Percentiles rank a stretch among this genome's conserved stretches.
phyloP scores from a whole-genome alignment of 2,329 filamentous ascomycete genomes.

The Graphilbum ipis-grandicollis region DNA sequence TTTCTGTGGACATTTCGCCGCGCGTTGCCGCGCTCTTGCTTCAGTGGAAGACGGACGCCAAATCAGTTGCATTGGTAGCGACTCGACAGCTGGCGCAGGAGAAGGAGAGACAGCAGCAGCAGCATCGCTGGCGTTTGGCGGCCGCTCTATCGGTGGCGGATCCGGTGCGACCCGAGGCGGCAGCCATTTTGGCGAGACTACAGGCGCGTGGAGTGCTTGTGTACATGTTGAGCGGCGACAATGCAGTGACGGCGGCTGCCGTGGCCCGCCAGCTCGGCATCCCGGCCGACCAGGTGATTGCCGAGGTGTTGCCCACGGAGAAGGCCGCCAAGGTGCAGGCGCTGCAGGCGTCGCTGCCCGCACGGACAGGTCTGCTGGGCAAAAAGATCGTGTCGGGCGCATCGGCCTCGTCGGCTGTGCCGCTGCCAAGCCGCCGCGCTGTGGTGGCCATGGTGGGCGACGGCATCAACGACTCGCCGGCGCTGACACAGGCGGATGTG shows the following conservation, averaged over 20 bases:
- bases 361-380: too few species aligned
- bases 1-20: constrained; percentile 21
- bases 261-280: constrained; percentile 67
- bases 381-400: too few species aligned
- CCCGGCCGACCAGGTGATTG: constrained; percentile 55
- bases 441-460: constrained; percentile 74
- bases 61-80: constrained; percentile 45
- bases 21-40: constrained; percentile 21
- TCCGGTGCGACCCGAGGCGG: constrained; percentile 58
- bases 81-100: constrained; percentile 14
- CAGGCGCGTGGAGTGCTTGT: constrained; percentile 50
- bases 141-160: constrained; percentile 66
- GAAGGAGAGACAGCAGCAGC: neutral
- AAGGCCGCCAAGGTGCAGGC: constrained; percentile 58
- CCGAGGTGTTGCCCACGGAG: constrained; percentile 69
- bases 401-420: constrained; percentile 6
- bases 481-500: constrained; percentile 63
- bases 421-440: constrained; percentile 11
- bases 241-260: constrained; percentile 63
- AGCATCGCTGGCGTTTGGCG: constrained; percentile 19
- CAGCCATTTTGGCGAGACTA: constrained; percentile 45
- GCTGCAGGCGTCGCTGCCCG: constrained; percentile 35
- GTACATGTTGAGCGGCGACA: constrained; percentile 91
- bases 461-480: constrained; percentile 78
- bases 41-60: constrained; percentile 44